Percentiles rank a stretch among this genome's conserved stretches.
Evolutionary conservation across 257 asterid genomes (phyloP).

Genomic region (Gentiana dahurica): DNA sequence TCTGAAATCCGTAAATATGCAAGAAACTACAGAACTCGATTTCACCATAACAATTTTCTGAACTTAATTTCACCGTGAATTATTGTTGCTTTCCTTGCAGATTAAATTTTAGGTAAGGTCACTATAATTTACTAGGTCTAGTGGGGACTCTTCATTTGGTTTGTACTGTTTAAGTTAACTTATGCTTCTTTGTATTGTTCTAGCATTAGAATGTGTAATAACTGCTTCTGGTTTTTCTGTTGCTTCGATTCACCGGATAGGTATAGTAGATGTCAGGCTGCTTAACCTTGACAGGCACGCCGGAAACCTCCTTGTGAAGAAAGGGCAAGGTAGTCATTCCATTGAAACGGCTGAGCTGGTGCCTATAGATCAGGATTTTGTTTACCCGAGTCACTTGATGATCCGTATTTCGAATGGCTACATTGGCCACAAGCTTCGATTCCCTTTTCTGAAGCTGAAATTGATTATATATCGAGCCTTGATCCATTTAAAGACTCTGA

Average conservation of each 20-base stretch:
- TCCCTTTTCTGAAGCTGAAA: slow-evolving; percentile 75
- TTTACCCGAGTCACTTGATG: slow-evolving; percentile 85
- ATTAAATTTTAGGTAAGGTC: no score
- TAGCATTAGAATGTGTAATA: no score
- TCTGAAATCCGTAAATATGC: no score
- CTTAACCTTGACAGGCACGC: slow-evolving; percentile 96
- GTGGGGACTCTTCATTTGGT: no score
- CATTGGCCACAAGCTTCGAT: slow-evolving; percentile 93
- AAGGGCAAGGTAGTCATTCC: slow-evolving; percentile 34
- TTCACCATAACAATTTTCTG: no score
- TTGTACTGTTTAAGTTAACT: no score
- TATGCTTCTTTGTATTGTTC: no score
- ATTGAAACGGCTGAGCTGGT: slow-evolving; percentile 62
- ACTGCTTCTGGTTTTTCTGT: slow-evolving; percentile 71
- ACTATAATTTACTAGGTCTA: no score
- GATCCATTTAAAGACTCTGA: slow-evolving; percentile 80
- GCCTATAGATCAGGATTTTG: slow-evolving; percentile 96
- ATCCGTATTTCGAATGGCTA: slow-evolving; percentile 94
- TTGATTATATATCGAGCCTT: slow-evolving; percentile 53
- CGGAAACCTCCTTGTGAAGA: slow-evolving; percentile 79
- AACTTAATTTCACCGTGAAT: no score
- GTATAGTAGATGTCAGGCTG: slow-evolving; percentile 71
- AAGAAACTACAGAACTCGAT: no score
- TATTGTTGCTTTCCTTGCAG: no score
- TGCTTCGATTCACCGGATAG: slow-evolving; percentile 66